Conservation (phyloP, 352 stramenopile species). For the Globisporangium splendens region DNA sequence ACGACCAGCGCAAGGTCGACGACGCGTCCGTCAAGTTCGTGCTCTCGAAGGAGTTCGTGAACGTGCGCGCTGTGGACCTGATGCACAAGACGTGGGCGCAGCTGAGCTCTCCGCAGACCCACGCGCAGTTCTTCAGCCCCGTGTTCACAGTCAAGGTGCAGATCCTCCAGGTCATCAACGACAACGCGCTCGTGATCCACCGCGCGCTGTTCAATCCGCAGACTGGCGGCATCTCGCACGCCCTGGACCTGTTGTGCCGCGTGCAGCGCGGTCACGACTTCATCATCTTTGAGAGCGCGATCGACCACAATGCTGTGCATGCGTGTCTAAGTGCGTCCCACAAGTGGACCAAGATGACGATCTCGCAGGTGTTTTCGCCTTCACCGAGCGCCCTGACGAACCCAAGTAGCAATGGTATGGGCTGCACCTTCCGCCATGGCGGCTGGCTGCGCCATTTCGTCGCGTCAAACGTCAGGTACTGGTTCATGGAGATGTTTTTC, state of each 20-base stretch:
- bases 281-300: conserved; percentile 48
- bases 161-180: conserved; percentile 50
- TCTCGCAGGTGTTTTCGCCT: conserved; percentile 43
- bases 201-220: conserved; percentile 55
- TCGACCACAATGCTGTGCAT: conserved; percentile 54
- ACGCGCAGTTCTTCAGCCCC: conserved; percentile 37
- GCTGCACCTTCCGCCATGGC: conserved; percentile 46
- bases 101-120: conserved; percentile 25
- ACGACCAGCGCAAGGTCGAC: conserved; percentile 40
- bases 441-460: conserved; percentile 43
- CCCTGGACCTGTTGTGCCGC: conserved; percentile 51
- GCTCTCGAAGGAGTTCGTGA: conserved; percentile 41
- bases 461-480: conserved; percentile 40
- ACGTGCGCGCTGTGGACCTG: conserved; percentile 26
- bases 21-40: conserved; percentile 36
- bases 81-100: conserved; percentile 37
- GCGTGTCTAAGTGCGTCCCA: conserved; percentile 43
- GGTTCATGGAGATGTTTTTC: conserved; percentile 61
- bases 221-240: conserved; percentile 47
- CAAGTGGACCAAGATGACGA: conserved; percentile 46
- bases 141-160: conserved; percentile 35
- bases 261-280: conserved; percentile 41
- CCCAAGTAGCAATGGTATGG: conserved; percentile 6
- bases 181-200: conserved; percentile 50
- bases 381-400: background rate